Percentiles rank a stretch among this genome's conserved stretches.
Evolutionary conservation across 176 grass and related monocot genomes (phyloP).

Genomic region (Melocanna baccifera): DNA sequence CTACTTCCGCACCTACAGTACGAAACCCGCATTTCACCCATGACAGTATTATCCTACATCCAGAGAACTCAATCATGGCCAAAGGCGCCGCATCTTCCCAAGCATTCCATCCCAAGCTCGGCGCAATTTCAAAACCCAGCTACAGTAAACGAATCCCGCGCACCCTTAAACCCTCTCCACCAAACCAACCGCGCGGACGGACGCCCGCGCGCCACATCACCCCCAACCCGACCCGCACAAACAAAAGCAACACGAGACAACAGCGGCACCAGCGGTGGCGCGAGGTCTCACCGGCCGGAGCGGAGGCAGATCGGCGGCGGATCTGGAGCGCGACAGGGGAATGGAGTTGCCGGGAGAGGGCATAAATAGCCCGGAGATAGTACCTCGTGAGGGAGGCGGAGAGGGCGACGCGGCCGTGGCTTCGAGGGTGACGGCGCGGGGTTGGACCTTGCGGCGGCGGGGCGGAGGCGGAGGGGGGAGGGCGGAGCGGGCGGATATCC

Average conservation of each 20-base stretch:
- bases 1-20: background rate
- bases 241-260: background rate
- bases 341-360: background rate
- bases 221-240: background rate
- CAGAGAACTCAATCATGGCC: background rate
- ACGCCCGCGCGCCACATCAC: background rate
- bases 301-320: slow-evolving; percentile 14
- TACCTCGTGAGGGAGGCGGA: slow-evolving; percentile 28
- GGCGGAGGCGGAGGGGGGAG: background rate
- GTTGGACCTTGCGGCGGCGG: slow-evolving; percentile 33
- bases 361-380: background rate
- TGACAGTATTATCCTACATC: background rate
- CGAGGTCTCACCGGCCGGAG: slow-evolving; percentile 16
- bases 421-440: background rate
- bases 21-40: slow-evolving; percentile 7
- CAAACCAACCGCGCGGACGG: no score
- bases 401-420: slow-evolving; percentile 9
- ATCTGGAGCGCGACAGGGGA: slow-evolving; percentile 31
- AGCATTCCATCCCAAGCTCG: background rate
- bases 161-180: slow-evolving; percentile 36
- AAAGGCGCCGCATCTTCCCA: background rate
- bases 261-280: background rate
- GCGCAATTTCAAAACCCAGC: background rate
- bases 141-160: background rate
- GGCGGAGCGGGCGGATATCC: slow-evolving; percentile 37